Evolutionary conservation across 1,284 basidiomycete genomes (phyloP), one percentile per base, ranked within the genome.

Genomic region (Sporisorium scitamineum): DNA sequence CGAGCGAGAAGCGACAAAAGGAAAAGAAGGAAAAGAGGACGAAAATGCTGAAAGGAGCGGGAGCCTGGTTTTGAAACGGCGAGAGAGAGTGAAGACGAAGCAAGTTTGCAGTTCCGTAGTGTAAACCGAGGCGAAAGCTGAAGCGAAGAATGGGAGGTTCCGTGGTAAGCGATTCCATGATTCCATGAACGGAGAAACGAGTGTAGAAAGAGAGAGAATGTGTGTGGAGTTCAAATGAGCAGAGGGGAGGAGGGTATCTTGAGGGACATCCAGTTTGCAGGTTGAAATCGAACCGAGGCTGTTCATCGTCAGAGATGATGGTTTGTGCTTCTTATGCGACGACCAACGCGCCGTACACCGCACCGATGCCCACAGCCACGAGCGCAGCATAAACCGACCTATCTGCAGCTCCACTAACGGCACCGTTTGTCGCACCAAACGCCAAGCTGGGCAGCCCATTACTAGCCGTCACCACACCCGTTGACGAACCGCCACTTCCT

Each of bases 401-500:
- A 18, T 37, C 34, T 1, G 2, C 24, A 16, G 27, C n/a, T 11
- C 2, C 16, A 5, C 2, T 26, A 0, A 18, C 18, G 1, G 44
- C 59, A 1, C 11, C 52, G 22, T 51, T 69, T 6, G 24, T 45
- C 16, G 54, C 54, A 37, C 67, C 61, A 0, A 60, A 7, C 16
- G 61, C 67, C 11, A 70, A 11, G 10, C 54, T 61, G 0, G 68
- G 68, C 4, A 61, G 34, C 11, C 61, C 61, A 20, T 61, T 70
- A 14, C 54, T 57, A 0, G 50, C 59, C 1, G 53, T 64, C 10
- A 13, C 24, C 22, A 41, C 31, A 14, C 50, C 54, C 20, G 34
- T 51, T 14, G 31, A n/a, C 47, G 56, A n/a, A 7, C 32, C n/a
- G 20, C n/a, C 20, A 10, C 26, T 18, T 4, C 4, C 34, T 6